Base-by-base conservation (phyloP, 2,329 filamentous ascomycete species). In the Phialophora verrucosa region DNA sequence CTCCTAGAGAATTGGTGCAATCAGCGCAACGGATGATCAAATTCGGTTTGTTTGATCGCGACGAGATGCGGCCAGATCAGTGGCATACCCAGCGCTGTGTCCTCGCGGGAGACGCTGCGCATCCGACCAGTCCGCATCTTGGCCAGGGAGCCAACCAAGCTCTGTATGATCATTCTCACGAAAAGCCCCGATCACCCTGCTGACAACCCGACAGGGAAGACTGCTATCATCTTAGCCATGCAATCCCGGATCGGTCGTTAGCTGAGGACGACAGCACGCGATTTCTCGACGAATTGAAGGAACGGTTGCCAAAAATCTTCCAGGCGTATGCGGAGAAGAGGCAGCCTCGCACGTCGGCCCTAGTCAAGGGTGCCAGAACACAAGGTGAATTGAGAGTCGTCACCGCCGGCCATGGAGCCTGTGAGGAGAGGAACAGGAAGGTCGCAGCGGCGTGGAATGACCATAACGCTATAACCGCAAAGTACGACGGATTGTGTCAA, bases 61-160 rank as follows among this genome's bases (percentile, higher is more conserved):
- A 64, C 14, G 66, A 68, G 38, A 65, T 68, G 62, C 49, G 25
- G 7, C 58, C 66, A 4, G 58, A 68, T 42, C 66, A 65, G 17
- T 68, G 66, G 66, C 49, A 65, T 35, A 62, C 66, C 1, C 31
- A 25, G 35, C 42, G 62, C 17, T 50, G 25, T 60, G 66, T 65
- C 6, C 47, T 65, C 4, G 59, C 60, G 1, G 66, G 66, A 12
- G 66, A 68, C 55, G 66, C 66, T 5, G 66, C 62, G 3, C 66
- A 68, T 51, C 66, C 62, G 23, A 65, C 66, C 12, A 65, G 62
- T n/a, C 66, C 66, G 0, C 66, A 68, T 51, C 50, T 68, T 4
- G 66, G 66, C 0, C 66, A 68, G 27, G 66, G 66, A 3, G 66
- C 62, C 8, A 68, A 68, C 20, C 66, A 68, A n/a, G 66, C 66